phyloP scores from a whole-genome alignment of 805 yeast genomes.

The Sungouiozyma ichnusensis region DNA sequence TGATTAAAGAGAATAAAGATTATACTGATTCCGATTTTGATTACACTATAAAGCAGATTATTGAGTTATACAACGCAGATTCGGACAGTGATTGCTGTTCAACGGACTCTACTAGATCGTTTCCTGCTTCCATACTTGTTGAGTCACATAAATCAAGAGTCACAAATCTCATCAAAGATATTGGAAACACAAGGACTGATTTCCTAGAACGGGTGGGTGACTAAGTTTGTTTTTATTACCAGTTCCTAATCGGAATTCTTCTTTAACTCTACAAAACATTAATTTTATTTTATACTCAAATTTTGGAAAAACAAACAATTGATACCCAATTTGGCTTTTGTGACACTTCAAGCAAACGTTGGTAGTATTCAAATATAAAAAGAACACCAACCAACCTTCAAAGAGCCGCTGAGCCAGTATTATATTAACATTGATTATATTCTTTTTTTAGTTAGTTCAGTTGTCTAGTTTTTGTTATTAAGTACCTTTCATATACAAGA shows the following conservation, averaged over 20 bases:
- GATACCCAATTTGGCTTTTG: not conserved
- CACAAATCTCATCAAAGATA: not conserved
- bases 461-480: not conserved
- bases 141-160: not conserved
- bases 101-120: not conserved
- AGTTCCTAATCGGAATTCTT: too few relatives aligned
- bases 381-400: not conserved
- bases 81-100: not conserved
- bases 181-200: not conserved
- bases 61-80: not conserved
- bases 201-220: not conserved
- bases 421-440: not conserved
- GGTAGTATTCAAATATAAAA: not conserved
- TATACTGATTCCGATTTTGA: not conserved
- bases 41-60: not conserved
- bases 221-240: too few relatives aligned
- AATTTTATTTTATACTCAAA: too few relatives aligned
- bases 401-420: not conserved
- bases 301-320: too few relatives aligned
- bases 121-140: not conserved
- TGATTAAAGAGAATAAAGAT: constrained; percentile 2
- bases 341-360: not conserved
- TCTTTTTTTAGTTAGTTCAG: not conserved
- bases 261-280: too few relatives aligned
- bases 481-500: not conserved